Base-by-base conservation (phyloP, 2,329 filamentous ascomycete genomes). In the Aureobasidium sp. region DNA sequence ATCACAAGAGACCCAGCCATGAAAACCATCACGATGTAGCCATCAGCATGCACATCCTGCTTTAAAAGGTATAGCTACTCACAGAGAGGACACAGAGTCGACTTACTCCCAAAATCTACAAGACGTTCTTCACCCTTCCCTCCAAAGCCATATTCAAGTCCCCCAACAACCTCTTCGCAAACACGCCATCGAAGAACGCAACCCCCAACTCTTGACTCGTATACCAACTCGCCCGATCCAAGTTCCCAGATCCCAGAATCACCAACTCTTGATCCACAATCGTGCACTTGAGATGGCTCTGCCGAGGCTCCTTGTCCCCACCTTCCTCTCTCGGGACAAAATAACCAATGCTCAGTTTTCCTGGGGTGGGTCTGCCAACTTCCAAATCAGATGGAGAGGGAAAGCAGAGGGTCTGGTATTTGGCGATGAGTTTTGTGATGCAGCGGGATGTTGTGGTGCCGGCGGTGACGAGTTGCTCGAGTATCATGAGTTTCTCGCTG, bases 211-310 rank as follows among this genome's bases (percentile, higher is more conserved):
- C 90, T 74, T 94, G 90, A 72, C 88, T 92, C 5, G 90, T 94
- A 74, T 84, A 92, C 88, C 89, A 94, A 70, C 88, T 92, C 8
- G 90, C 89, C 1, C 90, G 82, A 74, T 95, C 90, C 80, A 92
- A 84, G 71, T 95, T 95, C 1, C 89, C 90, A 20, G 88, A 92
- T 0, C 90, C 90, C 2, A 94, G 75, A 0, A 94, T 79, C 1
- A 87, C 78, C 22, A 85, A 84, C 64, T 85, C 78, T 1, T 79
- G 79, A 71, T 95, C 90, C 2, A 93, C 82, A 60, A 91, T 80
- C 0, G 84, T 87, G 70, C 91, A 80, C 73, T 95, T 95, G 62
- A 93, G 77, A 74, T 95, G 90, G 5, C 85, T 87, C 59, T 90
- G 86, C 2, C 88, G 84, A 0, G 89, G 88, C 68, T 89, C 68